Evolutionary conservation across 2,329 filamentous ascomycete species (phyloP).

Genomic region (Diplodia seriata): DNA sequence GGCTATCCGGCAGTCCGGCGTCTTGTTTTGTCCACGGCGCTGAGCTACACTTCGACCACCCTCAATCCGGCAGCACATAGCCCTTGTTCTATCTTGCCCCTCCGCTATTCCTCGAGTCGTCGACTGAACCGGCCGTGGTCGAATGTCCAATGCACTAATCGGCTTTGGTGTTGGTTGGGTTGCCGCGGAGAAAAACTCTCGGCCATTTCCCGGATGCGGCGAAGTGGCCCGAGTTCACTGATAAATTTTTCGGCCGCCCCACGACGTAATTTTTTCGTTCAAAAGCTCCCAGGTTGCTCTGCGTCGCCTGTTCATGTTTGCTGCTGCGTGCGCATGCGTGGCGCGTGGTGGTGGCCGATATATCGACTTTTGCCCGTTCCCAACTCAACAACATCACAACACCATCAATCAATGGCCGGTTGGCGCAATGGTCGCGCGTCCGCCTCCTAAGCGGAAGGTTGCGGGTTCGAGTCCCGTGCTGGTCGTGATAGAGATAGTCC

Average conservation of each 20-base stretch:
- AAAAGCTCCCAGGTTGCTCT: too few relatives aligned
- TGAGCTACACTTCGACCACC: too few relatives aligned
- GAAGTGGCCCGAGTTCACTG: background rate
- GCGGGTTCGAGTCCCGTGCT: slow-evolving; percentile 30
- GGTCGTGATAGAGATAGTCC: too few relatives aligned
- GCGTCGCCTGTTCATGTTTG: too few relatives aligned
- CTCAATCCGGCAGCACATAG: background rate
- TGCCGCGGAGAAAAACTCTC: background rate
- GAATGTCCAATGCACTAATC: background rate
- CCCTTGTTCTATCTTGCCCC: background rate
- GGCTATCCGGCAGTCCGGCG: background rate
- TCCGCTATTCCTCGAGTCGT: background rate
- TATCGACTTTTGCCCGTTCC: background rate
- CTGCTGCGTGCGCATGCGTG: background rate
- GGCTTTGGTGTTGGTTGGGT: background rate
- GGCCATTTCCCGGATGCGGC: background rate
- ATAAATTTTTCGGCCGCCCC: background rate
- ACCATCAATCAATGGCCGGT: slow-evolving; percentile 17
- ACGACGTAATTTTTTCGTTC: background rate
- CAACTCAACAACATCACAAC: too few relatives aligned
- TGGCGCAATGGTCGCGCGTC: slow-evolving; percentile 33
- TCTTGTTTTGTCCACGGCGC: too few relatives aligned
- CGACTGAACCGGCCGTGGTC: background rate
- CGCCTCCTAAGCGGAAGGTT: slow-evolving; percentile 31
- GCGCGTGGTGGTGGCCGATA: background rate